Base-by-base conservation (phyloP, 139 green algal genomes). In the Marvania coccoides region DNA sequence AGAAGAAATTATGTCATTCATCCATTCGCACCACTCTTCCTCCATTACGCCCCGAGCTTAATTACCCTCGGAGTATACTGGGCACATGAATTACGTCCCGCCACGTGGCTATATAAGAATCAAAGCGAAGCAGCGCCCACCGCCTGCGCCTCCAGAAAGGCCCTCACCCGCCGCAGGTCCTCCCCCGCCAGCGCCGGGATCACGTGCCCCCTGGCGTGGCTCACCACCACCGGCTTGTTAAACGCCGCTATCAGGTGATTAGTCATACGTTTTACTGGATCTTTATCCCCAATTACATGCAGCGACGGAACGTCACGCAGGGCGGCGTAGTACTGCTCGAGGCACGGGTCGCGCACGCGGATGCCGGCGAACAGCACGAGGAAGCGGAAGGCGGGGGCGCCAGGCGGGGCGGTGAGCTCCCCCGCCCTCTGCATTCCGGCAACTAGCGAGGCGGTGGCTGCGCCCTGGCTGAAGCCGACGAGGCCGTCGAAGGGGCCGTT, bases 401-500 rank as follows among this genome's bases (percentile, higher is more conserved):
- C n/a, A 13, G 80, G 67, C 15, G 66, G 23, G 1, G 55, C 65
- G 23, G 76, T 29, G 26, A 80, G 48, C 33, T 51, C 31, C 42
- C 42, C 19, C 19, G 19, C 42, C 42, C 19, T 51, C 59, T 86
- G 75, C 58, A 79, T 67, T 19, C 69, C 70, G 9, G 70, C 48
- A 12, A 69, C 26, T 2, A 81, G 36, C 5, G 68, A 66, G 6
- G 64, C 57, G 34, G 81, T 69, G 5, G 65, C 67, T 13, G 61
- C 54, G 37, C 80, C 74, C 70, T 85, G 72, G 12, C 8, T 30
- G 24, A 62, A 66, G 34, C 66, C 74, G 35, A 81, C 58, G 13
- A 81, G 13, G 0, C 82, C 82, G 58, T 87, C 74, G 59, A 88
- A 88, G 6, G 79, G 79, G 4, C 78, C 81, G 12, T 74, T 67